Conservation (phyloP, 768 basidiomycete species). For the Rhizopogon vulgaris region DNA sequence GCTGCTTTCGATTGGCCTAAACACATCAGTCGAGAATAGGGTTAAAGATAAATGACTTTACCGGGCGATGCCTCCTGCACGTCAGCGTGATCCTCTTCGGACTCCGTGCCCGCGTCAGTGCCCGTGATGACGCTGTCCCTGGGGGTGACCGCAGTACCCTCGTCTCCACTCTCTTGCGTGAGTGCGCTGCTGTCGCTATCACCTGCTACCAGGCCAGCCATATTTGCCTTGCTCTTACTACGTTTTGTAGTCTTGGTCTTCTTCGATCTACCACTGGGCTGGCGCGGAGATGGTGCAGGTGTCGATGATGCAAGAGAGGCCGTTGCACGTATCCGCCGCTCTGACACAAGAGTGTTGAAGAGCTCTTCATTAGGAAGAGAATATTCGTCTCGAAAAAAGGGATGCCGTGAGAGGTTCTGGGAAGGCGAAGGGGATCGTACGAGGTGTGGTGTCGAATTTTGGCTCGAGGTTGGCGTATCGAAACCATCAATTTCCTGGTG, state of each 20-base stretch:
- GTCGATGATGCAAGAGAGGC: conserved; percentile 49
- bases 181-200: conserved; percentile 83
- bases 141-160: conserved; percentile 52
- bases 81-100: conserved; percentile 63
- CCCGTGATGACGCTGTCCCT: conserved; percentile 64
- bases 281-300: conserved; percentile 50
- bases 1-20: conserved; percentile 15
- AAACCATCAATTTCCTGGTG: conserved; percentile 40
- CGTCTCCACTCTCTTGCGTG: conserved; percentile 79
- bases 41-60: conserved; percentile 23
- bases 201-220: conserved; percentile 72
- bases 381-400: conserved; percentile 71
- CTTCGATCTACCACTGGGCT: conserved; percentile 22
- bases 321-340: conserved; percentile 58
- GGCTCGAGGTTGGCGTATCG: conserved; percentile 36
- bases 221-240: conserved; percentile 39
- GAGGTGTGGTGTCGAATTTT: conserved; percentile 37
- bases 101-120: conserved; percentile 66
- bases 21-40: conserved; percentile 10
- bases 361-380: conserved; percentile 50
- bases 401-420: conserved; percentile 62
- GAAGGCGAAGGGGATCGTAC: conserved; percentile 64
- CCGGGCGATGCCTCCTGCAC: conserved; percentile 55
- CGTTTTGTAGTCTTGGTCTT: conserved; percentile 45
- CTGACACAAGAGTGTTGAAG: conserved; percentile 53